Base-by-base conservation (phyloP, 2,329 filamentous ascomycete genomes). In the Monilinia fructicola region DNA sequence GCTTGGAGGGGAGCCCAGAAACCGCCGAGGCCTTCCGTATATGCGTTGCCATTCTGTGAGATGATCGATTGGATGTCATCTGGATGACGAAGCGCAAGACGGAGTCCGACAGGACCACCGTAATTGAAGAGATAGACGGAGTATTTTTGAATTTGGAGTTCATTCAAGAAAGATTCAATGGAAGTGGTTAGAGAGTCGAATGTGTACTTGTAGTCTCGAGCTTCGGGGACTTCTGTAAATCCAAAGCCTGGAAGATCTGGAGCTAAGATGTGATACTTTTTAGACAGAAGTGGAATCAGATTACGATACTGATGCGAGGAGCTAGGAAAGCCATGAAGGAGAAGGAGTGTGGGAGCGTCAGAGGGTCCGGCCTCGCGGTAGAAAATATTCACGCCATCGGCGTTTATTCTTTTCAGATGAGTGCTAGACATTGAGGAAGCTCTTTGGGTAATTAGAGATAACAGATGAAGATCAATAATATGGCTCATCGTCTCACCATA, bases 71-170 rank as follows among this genome's bases (percentile, higher is more conserved):
- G 77, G 64, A 87, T 76, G 14, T 78, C 77, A 0, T 80, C 74
- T 0, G 83, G 82, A 2, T 81, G 77, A 54, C 80, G 69, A 2
- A 86, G 78, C 0, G 85, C 85, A 2, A 87, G 77, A 2, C 84
- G 80, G 31, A 87, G 76, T 1, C 81, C 85, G 0, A 80, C 79
- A 0, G 86, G 85, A 0, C 85, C 84, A 61, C 86, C 86, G 73
- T 88, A 88, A 77, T 88, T 85, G 73, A 88, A 88, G 69, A 88
- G 81, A 74, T 87, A 89, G 38, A 86, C 75, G 18, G 82, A 80
- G 75, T 82, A 87, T 42, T 78, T 79, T 18, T 71, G 68, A 46
- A 87, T 77, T 3, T 76, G 67, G 11, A 87, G 76, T 0, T 78
- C 77, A 46, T 81, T 78, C 16, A 86, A 74, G 71, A 87, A 86